phyloP scores from a whole-genome alignment of 108 stramenopile species.

The Cyclostephanos invisitatus region DNA sequence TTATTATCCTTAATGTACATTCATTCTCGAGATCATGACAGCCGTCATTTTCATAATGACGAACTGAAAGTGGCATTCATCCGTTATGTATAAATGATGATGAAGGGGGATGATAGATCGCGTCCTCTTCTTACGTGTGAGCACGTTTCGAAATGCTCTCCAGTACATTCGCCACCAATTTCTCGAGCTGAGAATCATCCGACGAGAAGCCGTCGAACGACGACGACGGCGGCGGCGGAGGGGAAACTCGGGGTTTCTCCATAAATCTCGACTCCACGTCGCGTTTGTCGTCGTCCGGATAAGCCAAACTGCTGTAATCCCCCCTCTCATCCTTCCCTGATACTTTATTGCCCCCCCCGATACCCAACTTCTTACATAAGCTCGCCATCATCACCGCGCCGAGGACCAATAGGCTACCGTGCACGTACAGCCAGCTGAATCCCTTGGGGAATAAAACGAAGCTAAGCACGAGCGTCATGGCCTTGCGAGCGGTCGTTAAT shows the following conservation, averaged over 20 bases:
- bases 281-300: background rate
- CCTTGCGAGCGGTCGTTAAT: slow-evolving; percentile 66
- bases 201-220: background rate
- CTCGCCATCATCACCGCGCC: slow-evolving; percentile 62
- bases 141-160: slow-evolving; percentile 11
- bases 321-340: too few relatives aligned
- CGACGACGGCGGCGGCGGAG: background rate
- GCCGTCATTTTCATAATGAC: too few relatives aligned
- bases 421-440: slow-evolving; percentile 62
- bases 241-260: background rate
- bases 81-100: too few relatives aligned
- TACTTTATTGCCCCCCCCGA: background rate
- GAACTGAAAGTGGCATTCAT: too few relatives aligned
- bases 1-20: too few relatives aligned
- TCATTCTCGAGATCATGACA: too few relatives aligned
- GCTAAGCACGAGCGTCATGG: slow-evolving; percentile 68
- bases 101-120: background rate
- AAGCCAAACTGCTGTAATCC: background rate
- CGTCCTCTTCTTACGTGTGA: background rate
- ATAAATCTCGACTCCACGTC: background rate
- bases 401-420: slow-evolving; percentile 64
- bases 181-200: slow-evolving; percentile 7
- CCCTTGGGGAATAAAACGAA: slow-evolving; percentile 78
- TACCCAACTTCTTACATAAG: slow-evolving; percentile 55
- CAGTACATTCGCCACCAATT: slow-evolving; percentile 5